A percentile compares a stretch with the other conserved stretches of the same genome.
These are phyloP conservation scores for Powellomyces hirtus DNA, from an alignment of 192 early-diverging fungal species.

Conservation along the genomic window DNA sequence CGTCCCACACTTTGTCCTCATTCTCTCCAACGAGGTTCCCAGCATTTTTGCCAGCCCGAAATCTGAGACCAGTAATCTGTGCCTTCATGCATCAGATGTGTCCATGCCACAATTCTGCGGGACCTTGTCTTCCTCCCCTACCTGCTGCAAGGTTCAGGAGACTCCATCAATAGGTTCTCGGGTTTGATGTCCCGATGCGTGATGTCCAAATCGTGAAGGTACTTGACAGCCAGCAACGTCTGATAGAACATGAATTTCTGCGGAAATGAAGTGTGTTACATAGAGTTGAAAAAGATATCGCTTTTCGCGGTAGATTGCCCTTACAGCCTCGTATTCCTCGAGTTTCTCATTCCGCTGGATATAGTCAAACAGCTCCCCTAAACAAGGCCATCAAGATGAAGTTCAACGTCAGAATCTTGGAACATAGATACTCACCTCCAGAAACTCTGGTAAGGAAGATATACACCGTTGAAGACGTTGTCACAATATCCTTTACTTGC, in stretches of 20 bases:
- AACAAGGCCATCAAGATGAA: background rate
- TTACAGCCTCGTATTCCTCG: conserved; percentile 14
- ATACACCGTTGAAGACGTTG: background rate
- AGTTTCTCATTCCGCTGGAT: conserved; percentile 6
- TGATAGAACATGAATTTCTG: conserved; percentile 45
- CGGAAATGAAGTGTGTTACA: background rate
- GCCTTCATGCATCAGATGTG: background rate
- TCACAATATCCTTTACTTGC: conserved; percentile 14
- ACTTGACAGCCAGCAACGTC: conserved; percentile 63
- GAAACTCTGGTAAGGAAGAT: conserved; percentile 24
- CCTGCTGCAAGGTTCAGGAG: conserved; percentile 8
- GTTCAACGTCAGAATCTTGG: background rate
- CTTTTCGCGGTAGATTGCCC: background rate
- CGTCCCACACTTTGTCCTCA: conserved; percentile 29
- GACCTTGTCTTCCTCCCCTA: background rate
- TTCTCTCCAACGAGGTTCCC: conserved; percentile 11
- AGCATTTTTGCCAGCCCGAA: conserved; percentile 31
- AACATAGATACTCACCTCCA: conserved; percentile 2
- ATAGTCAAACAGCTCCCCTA: conserved; percentile 30
- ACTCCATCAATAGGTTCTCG: conserved; percentile 27
- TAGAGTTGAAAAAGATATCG: background rate
- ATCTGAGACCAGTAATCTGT: conserved; percentile 20
- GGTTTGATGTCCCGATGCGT: conserved; percentile 86
- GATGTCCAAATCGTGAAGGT: conserved; percentile 76
- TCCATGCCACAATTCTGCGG: background rate